These are phyloP conservation scores for Blumeria graminis DNA, from an alignment of 2,329 filamentous ascomycete genomes.

Conservation along the genomic window DNA sequence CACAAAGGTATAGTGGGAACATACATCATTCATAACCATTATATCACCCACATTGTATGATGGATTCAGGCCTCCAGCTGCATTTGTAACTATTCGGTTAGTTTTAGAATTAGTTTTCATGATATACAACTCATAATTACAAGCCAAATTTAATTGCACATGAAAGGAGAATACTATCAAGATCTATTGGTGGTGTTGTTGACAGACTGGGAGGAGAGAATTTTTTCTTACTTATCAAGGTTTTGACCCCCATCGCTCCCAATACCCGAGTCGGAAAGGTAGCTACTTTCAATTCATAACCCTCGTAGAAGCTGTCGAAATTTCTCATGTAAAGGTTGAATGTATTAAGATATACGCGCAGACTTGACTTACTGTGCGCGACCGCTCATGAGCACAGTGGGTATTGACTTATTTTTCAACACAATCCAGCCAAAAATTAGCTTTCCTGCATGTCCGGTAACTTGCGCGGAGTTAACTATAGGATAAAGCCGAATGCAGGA, in stretches of 20 bases:
- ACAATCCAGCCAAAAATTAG: slow-evolving; percentile 7
- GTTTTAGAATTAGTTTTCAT: background rate
- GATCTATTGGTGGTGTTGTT: too few species aligned
- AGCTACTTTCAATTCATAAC: slow-evolving; percentile 34
- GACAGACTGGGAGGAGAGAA: background rate
- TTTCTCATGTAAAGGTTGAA: background rate
- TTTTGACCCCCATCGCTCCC: slow-evolving; percentile 34
- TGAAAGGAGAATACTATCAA: too few species aligned
- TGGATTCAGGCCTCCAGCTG: slow-evolving; percentile 39
- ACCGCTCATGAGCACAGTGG: slow-evolving; percentile 6
- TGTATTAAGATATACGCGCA: background rate
- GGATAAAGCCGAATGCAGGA: too few species aligned
- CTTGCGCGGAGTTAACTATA: background rate
- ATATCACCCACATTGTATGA: slow-evolving; percentile 40
- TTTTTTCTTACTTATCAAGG: slow-evolving; percentile 18
- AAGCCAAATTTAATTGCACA: too few species aligned
- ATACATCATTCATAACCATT: slow-evolving; percentile 37
- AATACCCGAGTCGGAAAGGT: slow-evolving; percentile 41
- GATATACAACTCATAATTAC: background rate
- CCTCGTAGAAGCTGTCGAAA: slow-evolving; percentile 33
- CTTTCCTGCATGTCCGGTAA: slow-evolving; percentile 7
- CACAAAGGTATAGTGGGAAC: slow-evolving; percentile 4
- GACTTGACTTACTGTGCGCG: slow-evolving; percentile 6
- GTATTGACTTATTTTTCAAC: background rate
- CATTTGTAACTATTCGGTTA: slow-evolving; percentile 31